phyloP scores from a whole-genome alignment of 441 rosid genomes.

The Melastoma candidum region DNA sequence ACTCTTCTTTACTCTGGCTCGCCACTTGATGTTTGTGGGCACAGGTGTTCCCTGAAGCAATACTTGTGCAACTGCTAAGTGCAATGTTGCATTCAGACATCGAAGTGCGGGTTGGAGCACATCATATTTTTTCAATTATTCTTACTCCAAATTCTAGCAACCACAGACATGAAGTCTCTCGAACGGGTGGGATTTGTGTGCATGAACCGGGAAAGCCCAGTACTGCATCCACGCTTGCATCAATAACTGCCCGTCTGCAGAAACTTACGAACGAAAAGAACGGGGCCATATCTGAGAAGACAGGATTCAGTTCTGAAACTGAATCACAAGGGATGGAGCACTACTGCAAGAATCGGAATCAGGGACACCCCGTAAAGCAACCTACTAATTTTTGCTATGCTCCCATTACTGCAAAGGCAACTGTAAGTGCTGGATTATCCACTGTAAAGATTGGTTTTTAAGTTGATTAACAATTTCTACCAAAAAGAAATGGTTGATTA shows the following conservation, averaged over 20 bases:
- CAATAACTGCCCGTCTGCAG: conserved; percentile 69
- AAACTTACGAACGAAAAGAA: conserved; percentile 84
- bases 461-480: no score
- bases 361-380: conserved; percentile 36
- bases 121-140: conserved; percentile 77
- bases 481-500: not conserved
- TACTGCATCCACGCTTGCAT: conserved; percentile 63
- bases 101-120: conserved; percentile 86
- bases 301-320: conserved; percentile 22
- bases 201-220: conserved; percentile 55
- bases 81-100: conserved; percentile 86
- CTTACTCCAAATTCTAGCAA: conserved; percentile 53
- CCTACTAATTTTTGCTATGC: conserved; percentile 63
- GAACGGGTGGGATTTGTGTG: conserved; percentile 47
- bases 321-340: conserved; percentile 34
- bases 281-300: conserved; percentile 38
- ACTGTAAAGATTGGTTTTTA: no score
- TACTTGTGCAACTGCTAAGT: conserved; percentile 72
- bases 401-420: conserved; percentile 24
- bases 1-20: no score
- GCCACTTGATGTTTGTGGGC: no score
- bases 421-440: no score
- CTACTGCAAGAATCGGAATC: conserved; percentile 46
- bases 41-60: conserved; percentile 80
- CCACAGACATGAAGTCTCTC: conserved; percentile 42